Evolutionary conservation across 805 yeast genomes (phyloP), one percentile per base, ranked within the genome.

Genomic region (Wickerhamiella bombiphila): DNA sequence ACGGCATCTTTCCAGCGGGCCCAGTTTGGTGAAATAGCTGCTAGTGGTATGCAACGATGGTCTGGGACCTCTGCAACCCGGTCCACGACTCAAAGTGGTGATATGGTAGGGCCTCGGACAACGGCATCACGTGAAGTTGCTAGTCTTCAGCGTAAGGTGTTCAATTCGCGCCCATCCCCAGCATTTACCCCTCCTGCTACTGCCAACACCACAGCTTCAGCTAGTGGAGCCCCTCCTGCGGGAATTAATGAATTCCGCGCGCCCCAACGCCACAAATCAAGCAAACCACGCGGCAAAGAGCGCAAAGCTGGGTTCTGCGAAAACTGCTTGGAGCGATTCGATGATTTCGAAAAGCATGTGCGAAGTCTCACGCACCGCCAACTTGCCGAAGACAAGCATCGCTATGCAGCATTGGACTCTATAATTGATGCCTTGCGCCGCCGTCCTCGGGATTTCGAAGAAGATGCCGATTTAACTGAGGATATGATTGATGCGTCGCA

Each of bases 261-360:
- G 5, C 22, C 35, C n/a, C 29, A 22, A 19, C 22, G 47, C 46
- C 35, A 34, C 35, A 36, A 32, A 20, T 25, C 40, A 37, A 32
- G 53, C 32, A 47, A 47, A 51, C 52, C 51, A 5, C 33, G 32
- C 57, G 41, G 14, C 34, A 22, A 59, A 58, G 36, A 45, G 47
- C 39, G 70, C 22, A 13, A 17, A n/a, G 9, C 88, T 1, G 96
- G 96, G 0, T 86, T 81, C 57, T 88, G 98, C 60, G 98, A 88
- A 55, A 88, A 88, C 53, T 88, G 98, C 58, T 66, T 88, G 18
- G 79, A 78, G 42, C 76, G 76, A 53, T 88, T 80, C 54, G 86
- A 80, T 36, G 72, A 73, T 46, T 76, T 85, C 51, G 80, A 74
- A 19, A 80, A 72, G 40, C 98, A 88, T 55, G 70, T 82, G 29